Evolutionary conservation across 257 asterid genomes (phyloP).

Genomic region (Ligustrum vulgare): DNA sequence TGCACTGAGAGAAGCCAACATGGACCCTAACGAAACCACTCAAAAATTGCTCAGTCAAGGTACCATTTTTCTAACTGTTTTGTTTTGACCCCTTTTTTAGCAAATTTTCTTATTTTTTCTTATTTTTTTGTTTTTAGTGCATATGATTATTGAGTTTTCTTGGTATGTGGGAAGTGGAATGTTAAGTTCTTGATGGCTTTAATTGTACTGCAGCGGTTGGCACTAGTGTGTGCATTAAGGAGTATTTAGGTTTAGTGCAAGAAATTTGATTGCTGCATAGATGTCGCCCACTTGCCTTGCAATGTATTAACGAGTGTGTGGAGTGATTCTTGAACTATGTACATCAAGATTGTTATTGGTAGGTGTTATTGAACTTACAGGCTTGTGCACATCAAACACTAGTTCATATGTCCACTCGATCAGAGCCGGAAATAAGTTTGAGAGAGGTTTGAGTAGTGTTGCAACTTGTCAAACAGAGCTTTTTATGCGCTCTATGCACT

Average conservation of each 20-base stretch:
- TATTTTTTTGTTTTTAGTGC: background rate
- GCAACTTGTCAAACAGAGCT: background rate
- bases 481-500: background rate
- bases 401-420: background rate
- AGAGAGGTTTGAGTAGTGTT: background rate
- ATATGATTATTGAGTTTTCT: slow-evolving; percentile 10
- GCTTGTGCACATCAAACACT: background rate
- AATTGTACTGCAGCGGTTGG: background rate
- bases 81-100: background rate
- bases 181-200: background rate
- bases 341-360: background rate
- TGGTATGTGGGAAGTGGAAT: slow-evolving; percentile 2
- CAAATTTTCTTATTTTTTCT: background rate
- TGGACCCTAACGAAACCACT: slow-evolving; percentile 95
- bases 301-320: background rate
- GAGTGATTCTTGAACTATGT: background rate
- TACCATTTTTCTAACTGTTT: slow-evolving; percentile 11
- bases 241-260: background rate
- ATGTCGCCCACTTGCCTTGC: background rate
- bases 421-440: background rate
- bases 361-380: background rate
- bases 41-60: slow-evolving; percentile 93
- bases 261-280: background rate
- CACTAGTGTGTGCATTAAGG: background rate
- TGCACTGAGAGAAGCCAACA: slow-evolving; percentile 76